These are phyloP conservation scores for Straminergon stramineum DNA, from an alignment of 225 moss, liverwort and hornwort species.

Conservation along the genomic window DNA sequence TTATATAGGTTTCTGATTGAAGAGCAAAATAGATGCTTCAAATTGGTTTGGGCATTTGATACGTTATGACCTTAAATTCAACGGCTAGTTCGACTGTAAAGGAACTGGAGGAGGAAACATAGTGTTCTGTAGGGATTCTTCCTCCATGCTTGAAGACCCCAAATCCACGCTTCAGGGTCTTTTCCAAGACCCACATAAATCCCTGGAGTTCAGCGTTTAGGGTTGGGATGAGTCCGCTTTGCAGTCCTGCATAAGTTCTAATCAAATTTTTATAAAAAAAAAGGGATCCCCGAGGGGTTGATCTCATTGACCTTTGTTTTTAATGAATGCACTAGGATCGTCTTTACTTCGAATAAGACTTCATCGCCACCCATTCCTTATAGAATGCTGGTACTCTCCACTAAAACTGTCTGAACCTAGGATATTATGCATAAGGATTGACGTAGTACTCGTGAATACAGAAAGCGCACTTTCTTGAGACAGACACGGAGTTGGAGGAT, in stretches of 20 bases:
- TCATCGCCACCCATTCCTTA: background rate
- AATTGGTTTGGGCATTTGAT: background rate
- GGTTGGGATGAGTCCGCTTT: background rate
- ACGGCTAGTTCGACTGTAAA: background rate
- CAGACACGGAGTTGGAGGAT: constrained; percentile 63
- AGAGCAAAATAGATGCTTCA: background rate
- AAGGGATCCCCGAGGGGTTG: background rate
- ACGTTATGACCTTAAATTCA: background rate
- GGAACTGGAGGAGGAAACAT: background rate
- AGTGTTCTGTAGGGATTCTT: background rate
- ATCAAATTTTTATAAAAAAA: background rate
- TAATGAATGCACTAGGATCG: background rate
- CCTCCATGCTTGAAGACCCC: background rate
- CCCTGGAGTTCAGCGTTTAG: background rate
- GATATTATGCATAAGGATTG: background rate
- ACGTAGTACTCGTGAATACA: background rate
- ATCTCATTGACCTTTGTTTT: background rate
- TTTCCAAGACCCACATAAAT: background rate
- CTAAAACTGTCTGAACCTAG: background rate
- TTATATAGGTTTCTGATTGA: background rate
- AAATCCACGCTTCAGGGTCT: background rate
- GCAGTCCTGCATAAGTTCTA: background rate
- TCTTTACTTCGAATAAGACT: background rate
- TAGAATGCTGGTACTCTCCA: background rate
- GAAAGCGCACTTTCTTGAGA: constrained; percentile 66